A percentile compares a stretch with the other conserved stretches of the same genome.
These are phyloP conservation scores for Piromyces finnis DNA, from an alignment of 192 early-diverging fungal genomes.

Conservation along the genomic window DNA sequence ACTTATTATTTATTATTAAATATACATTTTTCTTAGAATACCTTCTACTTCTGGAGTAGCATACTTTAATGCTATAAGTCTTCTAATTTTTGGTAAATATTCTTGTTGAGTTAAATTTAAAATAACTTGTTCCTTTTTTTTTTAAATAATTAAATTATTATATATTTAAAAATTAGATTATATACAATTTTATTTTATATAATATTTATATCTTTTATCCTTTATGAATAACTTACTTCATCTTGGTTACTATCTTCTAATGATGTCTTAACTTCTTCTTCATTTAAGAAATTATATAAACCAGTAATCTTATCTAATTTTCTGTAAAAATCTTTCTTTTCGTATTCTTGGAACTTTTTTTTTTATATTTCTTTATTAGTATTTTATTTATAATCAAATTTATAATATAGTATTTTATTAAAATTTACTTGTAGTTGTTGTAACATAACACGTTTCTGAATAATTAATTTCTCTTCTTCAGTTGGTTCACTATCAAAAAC, in stretches of 20 bases:
- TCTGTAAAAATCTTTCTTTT: slow-evolving; percentile 9
- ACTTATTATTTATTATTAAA: no score
- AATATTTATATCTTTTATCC: no score
- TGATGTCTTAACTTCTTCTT: slow-evolving; percentile 73
- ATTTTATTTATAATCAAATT: no score
- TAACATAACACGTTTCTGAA: neutral
- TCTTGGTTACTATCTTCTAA: slow-evolving; percentile 61
- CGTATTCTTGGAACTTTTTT: neutral
- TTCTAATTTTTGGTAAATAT: slow-evolving; percentile 49
- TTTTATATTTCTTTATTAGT: no score
- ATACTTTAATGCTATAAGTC: slow-evolving; percentile 38
- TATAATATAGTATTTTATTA: no score
- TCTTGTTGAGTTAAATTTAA: slow-evolving; percentile 60
- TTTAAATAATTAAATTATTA: no score
- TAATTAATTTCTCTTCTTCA: neutral
- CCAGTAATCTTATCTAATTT: slow-evolving; percentile 60
- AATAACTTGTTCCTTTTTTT: slow-evolving; percentile 59
- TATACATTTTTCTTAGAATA: no score
- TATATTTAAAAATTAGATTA: no score
- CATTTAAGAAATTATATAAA: slow-evolving; percentile 56
- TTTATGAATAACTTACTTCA: slow-evolving; percentile 52
- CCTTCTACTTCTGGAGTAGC: slow-evolving; percentile 28
- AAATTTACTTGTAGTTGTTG: neutral
- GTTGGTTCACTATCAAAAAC: neutral
- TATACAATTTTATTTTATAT: no score